Evolutionary conservation across 495 filamentous ascomycete genomes (phyloP), one percentile per base, ranked within the genome.

Genomic region (Oidiodendron maius): DNA sequence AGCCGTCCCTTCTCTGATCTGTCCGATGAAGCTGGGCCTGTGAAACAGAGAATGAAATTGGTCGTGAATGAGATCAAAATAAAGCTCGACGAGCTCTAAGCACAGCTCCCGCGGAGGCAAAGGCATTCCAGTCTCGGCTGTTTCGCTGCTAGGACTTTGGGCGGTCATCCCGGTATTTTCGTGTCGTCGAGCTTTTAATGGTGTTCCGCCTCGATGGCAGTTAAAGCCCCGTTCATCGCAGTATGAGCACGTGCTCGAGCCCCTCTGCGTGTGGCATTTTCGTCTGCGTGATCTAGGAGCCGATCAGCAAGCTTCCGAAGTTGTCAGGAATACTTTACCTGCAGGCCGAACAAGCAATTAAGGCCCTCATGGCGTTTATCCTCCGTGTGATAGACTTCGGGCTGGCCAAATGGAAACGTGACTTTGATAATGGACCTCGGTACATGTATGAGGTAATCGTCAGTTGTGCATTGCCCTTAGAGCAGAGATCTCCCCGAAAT

Each of bases 51-150:
- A 57, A 51, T 70, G 67, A 25, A 68, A 64, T 44, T 67, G 60
- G 44, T 70, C 65, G 51, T 70, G 68, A 20, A 68, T 58, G 46
- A 59, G 67, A 40, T 65, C 58, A 25, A 70, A 65, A 46, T 71
- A 70, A 4, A 63, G 56, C 36, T 54, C 46, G 2, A 67, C 64
- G 5, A 71, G 56, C 26, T 67, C 62, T 5, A 44, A 18, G 13
- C 53, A 60, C 4, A 66, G 53, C 26, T 43, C 24, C 25, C 42
- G n/a, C n/a, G n/a, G 43, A 32, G 43, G 43, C 8, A 45, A 45
- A 17, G 10, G 24, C 43, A 34, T 45, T 45, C 24, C n/a, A n/a
- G n/a, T n/a, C n/a, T n/a, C n/a, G n/a, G n/a, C n/a, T n/a, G n/a
- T n/a, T n/a, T n/a, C n/a, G n/a, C n/a, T n/a, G n/a, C n/a, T n/a